These are phyloP conservation scores for Leptographium lundbergii DNA, from an alignment of 2,329 filamentous ascomycete genomes.

Conservation along the genomic window DNA sequence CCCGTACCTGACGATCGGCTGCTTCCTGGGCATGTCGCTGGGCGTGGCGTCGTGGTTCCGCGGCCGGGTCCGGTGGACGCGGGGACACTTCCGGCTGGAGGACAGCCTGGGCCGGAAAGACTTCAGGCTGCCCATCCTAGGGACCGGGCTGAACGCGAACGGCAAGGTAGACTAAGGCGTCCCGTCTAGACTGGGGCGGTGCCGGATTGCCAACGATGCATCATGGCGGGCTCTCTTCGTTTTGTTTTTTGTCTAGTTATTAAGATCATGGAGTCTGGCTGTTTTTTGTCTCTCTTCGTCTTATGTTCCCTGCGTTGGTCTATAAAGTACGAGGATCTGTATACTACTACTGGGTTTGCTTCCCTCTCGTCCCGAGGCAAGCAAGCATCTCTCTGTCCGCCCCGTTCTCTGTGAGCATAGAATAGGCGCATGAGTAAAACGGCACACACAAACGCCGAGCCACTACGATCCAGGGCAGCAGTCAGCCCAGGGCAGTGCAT, in stretches of 20 bases:
- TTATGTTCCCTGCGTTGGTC: neutral
- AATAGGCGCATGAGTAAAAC: neutral
- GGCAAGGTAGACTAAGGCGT: constrained; percentile 36
- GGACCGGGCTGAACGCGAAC: constrained; percentile 25
- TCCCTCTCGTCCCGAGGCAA: neutral
- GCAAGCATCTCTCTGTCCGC: neutral
- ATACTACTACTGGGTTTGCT: neutral
- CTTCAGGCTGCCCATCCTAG: constrained; percentile 52
- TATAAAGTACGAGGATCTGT: neutral
- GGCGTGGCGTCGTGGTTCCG: constrained; percentile 40
- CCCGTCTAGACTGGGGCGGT: neutral
- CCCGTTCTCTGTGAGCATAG: neutral
- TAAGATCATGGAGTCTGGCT: neutral
- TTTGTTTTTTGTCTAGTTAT: neutral
- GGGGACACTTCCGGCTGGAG: constrained; percentile 51
- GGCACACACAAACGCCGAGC: neutral
- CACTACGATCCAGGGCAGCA: too few species aligned
- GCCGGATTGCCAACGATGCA: neutral
- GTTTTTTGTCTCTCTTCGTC: neutral
- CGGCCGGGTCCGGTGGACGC: constrained; percentile 39
- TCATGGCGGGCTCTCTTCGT: neutral
- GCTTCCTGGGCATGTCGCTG: constrained; percentile 44
- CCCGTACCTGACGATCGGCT: constrained; percentile 43
- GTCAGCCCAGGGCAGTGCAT: neutral
- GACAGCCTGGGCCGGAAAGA: constrained; percentile 36